Percentiles rank a stretch among this genome's conserved stretches.
These are phyloP conservation scores for Aspergillus versicolor DNA, from an alignment of 2,329 filamentous ascomycete species.

Conservation along the genomic window DNA sequence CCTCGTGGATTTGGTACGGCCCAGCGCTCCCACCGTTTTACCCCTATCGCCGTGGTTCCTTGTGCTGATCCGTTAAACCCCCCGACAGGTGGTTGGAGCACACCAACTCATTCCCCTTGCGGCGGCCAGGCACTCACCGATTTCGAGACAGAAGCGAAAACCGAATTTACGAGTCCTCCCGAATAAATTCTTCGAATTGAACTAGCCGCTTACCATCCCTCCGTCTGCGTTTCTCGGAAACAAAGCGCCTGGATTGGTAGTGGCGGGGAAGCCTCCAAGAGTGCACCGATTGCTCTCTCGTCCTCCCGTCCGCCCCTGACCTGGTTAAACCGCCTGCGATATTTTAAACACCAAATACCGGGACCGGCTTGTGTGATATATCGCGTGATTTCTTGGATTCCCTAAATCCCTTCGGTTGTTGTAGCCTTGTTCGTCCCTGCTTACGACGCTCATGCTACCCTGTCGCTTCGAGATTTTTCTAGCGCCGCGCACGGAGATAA, in stretches of 20 bases:
- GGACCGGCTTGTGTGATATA: neutral
- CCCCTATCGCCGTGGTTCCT: neutral
- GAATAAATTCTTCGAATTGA: neutral
- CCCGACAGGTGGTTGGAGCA: neutral
- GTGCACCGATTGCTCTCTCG: conserved; percentile 3
- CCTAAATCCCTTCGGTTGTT: neutral
- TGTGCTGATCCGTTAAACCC: neutral
- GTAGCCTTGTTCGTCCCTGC: conserved; percentile 4
- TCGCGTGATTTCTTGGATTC: neutral
- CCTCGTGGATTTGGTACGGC: neutral
- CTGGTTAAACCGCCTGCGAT: conserved; percentile 6
- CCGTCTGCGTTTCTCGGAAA: conserved; percentile 6
- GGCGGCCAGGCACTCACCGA: neutral
- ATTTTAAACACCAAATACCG: neutral
- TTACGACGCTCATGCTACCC: conserved; percentile 16
- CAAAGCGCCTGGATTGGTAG: conserved; percentile 8
- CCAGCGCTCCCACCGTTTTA: neutral
- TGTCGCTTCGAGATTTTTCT: conserved; percentile 14
- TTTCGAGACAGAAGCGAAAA: neutral
- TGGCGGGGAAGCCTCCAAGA: conserved; percentile 13
- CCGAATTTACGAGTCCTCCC: neutral
- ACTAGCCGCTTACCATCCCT: neutral
- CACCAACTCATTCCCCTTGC: neutral
- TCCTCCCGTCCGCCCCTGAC: conserved; percentile 13
- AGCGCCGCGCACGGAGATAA: conserved; percentile 14